Evolutionary conservation across 108 stramenopile species (phyloP), one percentile per base, ranked within the genome.

Genomic region (Cylindrotheca fusiformis): DNA sequence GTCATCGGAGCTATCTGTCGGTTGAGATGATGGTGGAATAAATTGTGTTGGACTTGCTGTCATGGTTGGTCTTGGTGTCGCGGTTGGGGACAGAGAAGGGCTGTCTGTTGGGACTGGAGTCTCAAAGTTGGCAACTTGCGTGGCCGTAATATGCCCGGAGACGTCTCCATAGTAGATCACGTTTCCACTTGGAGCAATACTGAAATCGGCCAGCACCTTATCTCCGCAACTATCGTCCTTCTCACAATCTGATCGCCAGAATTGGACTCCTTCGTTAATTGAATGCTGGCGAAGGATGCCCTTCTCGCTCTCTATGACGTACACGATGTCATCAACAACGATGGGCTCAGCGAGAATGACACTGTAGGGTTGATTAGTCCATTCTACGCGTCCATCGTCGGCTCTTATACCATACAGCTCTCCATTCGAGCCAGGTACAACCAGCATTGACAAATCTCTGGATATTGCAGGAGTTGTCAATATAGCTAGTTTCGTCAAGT

Each of bases 81-180:
- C 21, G 4, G 54, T 29, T 52, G 65, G 59, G 4, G 65, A 14
- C 3, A 17, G 6, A 17, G 58, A 47, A 21, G 75, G 75, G 6
- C 41, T 32, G 10, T 21, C 45, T 1, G 68, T 67, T 0, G 76
- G 76, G 10, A 66, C 33, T 25, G 27, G 27, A 18, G 76, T 71
- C 22, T 19, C 62, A 51, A 71, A 71, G 3, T 27, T 65, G 18
- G 66, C 76, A 52, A 77, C 62, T 28, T 67, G 55, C 61, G 70
- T 52, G 4, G 73, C 67, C 22, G 44, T 55, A 52, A 79, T 71
- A 51, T 50, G 47, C 29, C 78, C 78, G 45, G 50, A 58, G n/a
- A 79, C 55, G 33, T 74, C 73, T 12, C 73, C 72, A 36, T 79
- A 79, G 60, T 71, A 79, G 12, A 79, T n/a, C 8, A 58, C 31